A percentile compares a stretch with the other conserved stretches of the same genome.
Evolutionary conservation across 805 yeast genomes (phyloP).

Genomic region (Yamadazyma scolyti): DNA sequence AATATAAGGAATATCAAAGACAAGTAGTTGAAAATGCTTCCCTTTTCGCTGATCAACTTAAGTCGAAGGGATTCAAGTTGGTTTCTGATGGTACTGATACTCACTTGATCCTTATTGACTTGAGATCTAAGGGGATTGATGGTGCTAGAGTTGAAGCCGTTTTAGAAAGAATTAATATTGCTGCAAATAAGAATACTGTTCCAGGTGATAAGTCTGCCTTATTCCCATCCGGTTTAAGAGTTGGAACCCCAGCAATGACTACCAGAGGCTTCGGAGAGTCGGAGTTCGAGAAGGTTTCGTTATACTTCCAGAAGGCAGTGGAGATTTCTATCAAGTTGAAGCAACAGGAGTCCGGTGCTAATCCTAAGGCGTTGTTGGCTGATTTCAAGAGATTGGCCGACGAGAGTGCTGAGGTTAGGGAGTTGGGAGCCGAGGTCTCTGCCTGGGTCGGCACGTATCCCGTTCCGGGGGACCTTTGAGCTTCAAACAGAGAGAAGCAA

Average conservation of each 20-base stretch:
- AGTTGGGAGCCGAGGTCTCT: conserved; percentile 55
- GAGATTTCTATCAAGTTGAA: conserved; percentile 59
- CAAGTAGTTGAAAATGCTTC: conserved; percentile 80
- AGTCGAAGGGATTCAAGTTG: conserved; percentile 61
- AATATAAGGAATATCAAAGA: conserved; percentile 80
- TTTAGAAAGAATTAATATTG: conserved; percentile 86
- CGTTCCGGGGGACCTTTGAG: conserved; percentile 72
- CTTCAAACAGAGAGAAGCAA: background rate
- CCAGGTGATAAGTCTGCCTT: conserved; percentile 96
- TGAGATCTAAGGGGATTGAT: conserved; percentile 77
- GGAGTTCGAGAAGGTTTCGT: conserved; percentile 78
- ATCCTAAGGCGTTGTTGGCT: conserved; percentile 55
- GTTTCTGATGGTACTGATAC: conserved; percentile 95
- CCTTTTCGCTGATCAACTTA: conserved; percentile 67
- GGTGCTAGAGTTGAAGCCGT: conserved; percentile 95
- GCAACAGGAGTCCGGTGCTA: conserved; percentile 52
- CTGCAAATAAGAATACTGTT: conserved; percentile 92
- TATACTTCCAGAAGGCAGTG: conserved; percentile 78
- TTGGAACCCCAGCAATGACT: conserved; percentile 99
- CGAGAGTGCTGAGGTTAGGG: conserved; percentile 55
- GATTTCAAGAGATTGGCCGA: conserved; percentile 71
- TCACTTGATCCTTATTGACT: conserved; percentile 82
- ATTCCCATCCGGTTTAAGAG: conserved; percentile 93
- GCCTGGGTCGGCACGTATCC: conserved; percentile 75
- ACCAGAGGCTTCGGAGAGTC: conserved; percentile 82